phyloP scores from a whole-genome alignment of 805 yeast genomes.

The Candida broadrunensis region DNA sequence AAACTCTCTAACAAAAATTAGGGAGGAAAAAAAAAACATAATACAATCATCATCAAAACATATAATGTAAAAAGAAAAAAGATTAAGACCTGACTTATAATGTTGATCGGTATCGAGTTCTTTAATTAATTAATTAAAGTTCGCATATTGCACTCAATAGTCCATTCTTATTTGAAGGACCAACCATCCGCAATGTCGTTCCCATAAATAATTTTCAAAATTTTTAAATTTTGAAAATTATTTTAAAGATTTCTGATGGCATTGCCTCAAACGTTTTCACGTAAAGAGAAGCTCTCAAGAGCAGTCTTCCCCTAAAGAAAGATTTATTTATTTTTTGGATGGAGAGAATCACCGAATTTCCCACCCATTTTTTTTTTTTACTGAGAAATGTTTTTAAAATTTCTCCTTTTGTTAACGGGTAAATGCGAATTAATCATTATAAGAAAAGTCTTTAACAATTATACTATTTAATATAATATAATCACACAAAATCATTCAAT shows the following conservation, averaged over 20 bases:
- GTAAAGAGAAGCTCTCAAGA: constrained; percentile 56
- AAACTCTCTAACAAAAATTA: too few species aligned
- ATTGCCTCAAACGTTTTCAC: constrained; percentile 54
- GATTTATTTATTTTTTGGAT: constrained; percentile 22
- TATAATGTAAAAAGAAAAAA: constrained; percentile 4
- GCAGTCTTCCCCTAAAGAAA: constrained; percentile 18
- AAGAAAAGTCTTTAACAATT: constrained; percentile 31
- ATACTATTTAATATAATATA: background rate
- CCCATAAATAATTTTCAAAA: too few species aligned
- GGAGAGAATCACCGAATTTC: constrained; percentile 65
- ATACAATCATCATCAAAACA: too few species aligned
- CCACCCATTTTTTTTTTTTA: constrained; percentile 42
- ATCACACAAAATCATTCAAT: background rate
- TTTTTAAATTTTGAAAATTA: too few species aligned
- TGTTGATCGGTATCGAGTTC: constrained; percentile 67
- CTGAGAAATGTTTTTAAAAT: constrained; percentile 8
- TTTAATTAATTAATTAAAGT: constrained; percentile 24
- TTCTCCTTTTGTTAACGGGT: constrained; percentile 37
- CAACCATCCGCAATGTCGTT: constrained; percentile 56
- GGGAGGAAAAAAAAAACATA: too few species aligned
- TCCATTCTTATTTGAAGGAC: constrained; percentile 35
- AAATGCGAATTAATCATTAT: constrained; percentile 41
- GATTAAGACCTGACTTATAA: constrained; percentile 38
- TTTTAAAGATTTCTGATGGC: constrained; percentile 58
- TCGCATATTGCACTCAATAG: constrained; percentile 64